These are phyloP conservation scores for Flaveria trinervia DNA, from an alignment of 129 eudicot species.

Conservation along the genomic window DNA sequence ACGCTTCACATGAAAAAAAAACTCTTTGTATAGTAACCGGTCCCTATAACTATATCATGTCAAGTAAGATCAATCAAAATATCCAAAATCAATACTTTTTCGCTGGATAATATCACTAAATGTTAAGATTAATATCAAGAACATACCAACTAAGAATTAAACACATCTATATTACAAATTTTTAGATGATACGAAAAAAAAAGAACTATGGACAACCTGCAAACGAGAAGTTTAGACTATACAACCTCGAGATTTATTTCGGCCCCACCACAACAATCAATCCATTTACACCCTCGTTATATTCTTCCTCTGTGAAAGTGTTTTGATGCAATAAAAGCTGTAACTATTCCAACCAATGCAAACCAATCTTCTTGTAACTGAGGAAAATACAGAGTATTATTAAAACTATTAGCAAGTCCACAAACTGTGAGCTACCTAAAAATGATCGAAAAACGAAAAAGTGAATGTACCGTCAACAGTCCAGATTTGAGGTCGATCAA, in stretches of 20 bases:
- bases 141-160: too few relatives aligned
- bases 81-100: neutral
- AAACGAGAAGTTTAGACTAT: neutral
- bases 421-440: neutral
- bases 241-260: neutral
- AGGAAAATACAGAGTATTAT: neutral
- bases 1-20: too few relatives aligned
- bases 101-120: neutral
- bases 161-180: neutral
- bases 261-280: constrained; percentile 20
- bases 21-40: too few relatives aligned
- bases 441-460: neutral
- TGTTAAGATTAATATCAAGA: too few relatives aligned
- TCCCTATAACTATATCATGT: neutral
- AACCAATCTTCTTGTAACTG: constrained; percentile 84
- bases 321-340: constrained; percentile 61
- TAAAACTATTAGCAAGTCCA: neutral
- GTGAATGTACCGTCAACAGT: constrained; percentile 46
- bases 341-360: constrained; percentile 52
- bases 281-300: constrained; percentile 16
- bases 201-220: neutral
- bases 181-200: neutral
- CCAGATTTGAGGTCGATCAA: constrained; percentile 74
- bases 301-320: constrained; percentile 54
- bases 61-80: neutral